These are phyloP conservation scores for Trichophyton equinum DNA, from an alignment of 2,329 filamentous ascomycete genomes.

Conservation along the genomic window DNA sequence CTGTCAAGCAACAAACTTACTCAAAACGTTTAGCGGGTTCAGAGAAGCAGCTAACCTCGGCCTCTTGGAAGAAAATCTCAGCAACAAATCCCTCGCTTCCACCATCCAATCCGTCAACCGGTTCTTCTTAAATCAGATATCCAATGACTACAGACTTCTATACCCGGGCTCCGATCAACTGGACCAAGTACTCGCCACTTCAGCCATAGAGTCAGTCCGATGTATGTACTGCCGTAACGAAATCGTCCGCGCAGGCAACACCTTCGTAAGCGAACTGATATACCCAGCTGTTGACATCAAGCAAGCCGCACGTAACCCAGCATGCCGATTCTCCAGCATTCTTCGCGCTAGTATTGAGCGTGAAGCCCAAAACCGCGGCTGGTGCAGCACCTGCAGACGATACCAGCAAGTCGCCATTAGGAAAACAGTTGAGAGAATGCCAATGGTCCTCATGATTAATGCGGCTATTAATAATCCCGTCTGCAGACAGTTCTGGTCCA, in stretches of 20 bases:
- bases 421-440: constrained; percentile 71
- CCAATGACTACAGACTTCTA: constrained; percentile 61
- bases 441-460: constrained; percentile 79
- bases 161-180: constrained; percentile 50
- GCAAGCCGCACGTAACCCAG: constrained; percentile 35
- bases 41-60: constrained; percentile 66
- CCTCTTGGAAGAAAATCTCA: constrained; percentile 70
- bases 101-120: constrained; percentile 80
- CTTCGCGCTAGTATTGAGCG: constrained; percentile 87
- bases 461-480: constrained; percentile 59
- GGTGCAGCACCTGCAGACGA: constrained; percentile 80
- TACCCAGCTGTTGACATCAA: constrained; percentile 54
- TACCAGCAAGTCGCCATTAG: constrained; percentile 80
- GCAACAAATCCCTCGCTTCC: constrained; percentile 57
- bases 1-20: constrained; percentile 88
- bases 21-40: constrained; percentile 77
- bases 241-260: constrained; percentile 64
- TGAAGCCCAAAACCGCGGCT: constrained; percentile 78
- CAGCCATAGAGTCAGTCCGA: constrained; percentile 47
- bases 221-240: constrained; percentile 84
- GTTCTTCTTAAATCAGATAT: constrained; percentile 73
- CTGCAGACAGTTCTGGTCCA: constrained; percentile 65
- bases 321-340: constrained; percentile 65
- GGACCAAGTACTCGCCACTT: constrained; percentile 49
- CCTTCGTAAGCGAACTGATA: constrained; percentile 72